Conservation (phyloP, 1,284 basidiomycete genomes). For the Ceratobasidium papillatum region DNA sequence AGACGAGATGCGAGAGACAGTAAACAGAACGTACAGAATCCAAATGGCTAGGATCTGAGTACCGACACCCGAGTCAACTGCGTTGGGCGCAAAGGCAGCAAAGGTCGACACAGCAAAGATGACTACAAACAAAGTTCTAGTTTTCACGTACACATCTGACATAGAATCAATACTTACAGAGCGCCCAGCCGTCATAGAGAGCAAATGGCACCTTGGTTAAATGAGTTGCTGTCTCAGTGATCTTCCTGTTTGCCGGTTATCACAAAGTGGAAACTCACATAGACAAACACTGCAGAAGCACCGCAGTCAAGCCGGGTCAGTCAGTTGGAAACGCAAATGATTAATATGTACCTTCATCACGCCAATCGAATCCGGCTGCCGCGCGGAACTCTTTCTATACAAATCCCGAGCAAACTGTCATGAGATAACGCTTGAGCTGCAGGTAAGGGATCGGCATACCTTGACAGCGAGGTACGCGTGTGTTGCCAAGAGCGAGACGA, state of each 20-base stretch:
- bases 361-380: constrained; percentile 42
- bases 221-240: constrained; percentile 7
- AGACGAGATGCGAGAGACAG: neutral
- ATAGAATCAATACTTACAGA: constrained; percentile 37
- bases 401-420: neutral
- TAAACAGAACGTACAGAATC: constrained; percentile 41
- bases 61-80: constrained; percentile 41
- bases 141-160: neutral
- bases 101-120: constrained; percentile 44
- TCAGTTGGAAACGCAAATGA: neutral
- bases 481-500: constrained; percentile 41
- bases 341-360: constrained; percentile 41
- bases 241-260: neutral
- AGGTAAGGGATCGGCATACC: constrained; percentile 4
- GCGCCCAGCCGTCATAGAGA: constrained; percentile 44
- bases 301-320: constrained; percentile 12
- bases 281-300: constrained; percentile 43
- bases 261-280: constrained; percentile 38
- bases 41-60: constrained; percentile 45
- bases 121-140: constrained; percentile 30
- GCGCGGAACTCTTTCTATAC: constrained; percentile 38
- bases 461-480: constrained; percentile 43
- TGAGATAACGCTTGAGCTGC: neutral
- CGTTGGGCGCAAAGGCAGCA: constrained; percentile 44
- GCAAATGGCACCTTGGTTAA: constrained; percentile 43